Conservation (phyloP, 352 stramenopile species). For the Globisporangium alternatum region DNA sequence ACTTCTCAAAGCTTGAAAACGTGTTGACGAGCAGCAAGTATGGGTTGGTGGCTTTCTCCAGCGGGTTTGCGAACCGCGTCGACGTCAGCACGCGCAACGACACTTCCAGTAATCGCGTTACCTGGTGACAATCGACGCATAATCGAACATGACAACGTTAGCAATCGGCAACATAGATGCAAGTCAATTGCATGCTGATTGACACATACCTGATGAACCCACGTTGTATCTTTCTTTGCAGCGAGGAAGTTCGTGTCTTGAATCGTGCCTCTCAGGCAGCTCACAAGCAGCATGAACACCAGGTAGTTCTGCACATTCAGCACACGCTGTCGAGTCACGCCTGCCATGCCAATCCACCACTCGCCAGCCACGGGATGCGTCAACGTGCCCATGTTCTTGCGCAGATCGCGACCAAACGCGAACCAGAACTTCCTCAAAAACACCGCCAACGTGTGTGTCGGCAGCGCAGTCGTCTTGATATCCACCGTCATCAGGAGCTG, state of each 20-base stretch:
- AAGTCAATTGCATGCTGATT: background rate
- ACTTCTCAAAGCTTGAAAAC: slow-evolving; percentile 32
- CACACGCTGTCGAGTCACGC: slow-evolving; percentile 20
- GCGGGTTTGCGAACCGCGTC: slow-evolving; percentile 11
- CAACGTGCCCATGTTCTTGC: slow-evolving; percentile 5
- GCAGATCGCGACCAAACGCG: slow-evolving; percentile 18
- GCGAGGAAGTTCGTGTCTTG: slow-evolving; percentile 24
- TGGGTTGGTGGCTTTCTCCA: slow-evolving; percentile 31
- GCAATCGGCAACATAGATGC: background rate
- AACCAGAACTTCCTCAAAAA: slow-evolving; percentile 54
- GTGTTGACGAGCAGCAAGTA: slow-evolving; percentile 53
- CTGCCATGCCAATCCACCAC: slow-evolving; percentile 6
- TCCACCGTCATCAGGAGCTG: slow-evolving; percentile 25
- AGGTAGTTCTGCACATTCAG: slow-evolving; percentile 56
- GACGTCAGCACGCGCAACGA: slow-evolving; percentile 32
- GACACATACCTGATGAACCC: slow-evolving; percentile 36
- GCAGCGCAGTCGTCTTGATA: slow-evolving; percentile 31
- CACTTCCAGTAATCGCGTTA: slow-evolving; percentile 41
- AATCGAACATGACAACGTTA: background rate
- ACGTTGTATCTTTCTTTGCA: slow-evolving; percentile 31
- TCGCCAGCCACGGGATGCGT: slow-evolving; percentile 1
- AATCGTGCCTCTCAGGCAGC: slow-evolving; percentile 29
- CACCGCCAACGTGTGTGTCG: slow-evolving; percentile 22
- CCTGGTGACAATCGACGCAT: slow-evolving; percentile 11
- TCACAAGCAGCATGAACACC: slow-evolving; percentile 59